A percentile compares a stretch with the other conserved stretches of the same genome.
These are phyloP conservation scores for Trichoderma koningiopsis DNA, from an alignment of 2,329 filamentous ascomycete genomes.

Conservation along the genomic window DNA sequence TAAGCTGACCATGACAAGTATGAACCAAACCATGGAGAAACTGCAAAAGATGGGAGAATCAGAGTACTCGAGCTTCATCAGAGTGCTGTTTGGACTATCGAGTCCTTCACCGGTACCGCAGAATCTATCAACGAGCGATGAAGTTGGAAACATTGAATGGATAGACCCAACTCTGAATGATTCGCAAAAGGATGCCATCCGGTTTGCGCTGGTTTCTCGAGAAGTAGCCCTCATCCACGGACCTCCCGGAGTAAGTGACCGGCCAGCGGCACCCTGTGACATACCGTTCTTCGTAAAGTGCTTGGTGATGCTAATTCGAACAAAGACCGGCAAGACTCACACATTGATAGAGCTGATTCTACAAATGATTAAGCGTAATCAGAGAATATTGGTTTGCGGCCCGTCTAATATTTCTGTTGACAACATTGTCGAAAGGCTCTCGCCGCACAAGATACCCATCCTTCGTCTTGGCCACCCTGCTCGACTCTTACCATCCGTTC, in stretches of 20 bases:
- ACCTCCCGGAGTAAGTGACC: constrained; percentile 70
- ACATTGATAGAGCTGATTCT: constrained; percentile 93
- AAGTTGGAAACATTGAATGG: constrained; percentile 57
- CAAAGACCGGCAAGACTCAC: constrained; percentile 88
- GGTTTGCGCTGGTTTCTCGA: constrained; percentile 79
- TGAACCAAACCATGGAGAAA: constrained; percentile 64
- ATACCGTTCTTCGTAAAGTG: neutral
- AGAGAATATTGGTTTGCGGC: constrained; percentile 86
- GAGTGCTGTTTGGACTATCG: constrained; percentile 63
- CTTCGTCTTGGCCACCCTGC: constrained; percentile 92
- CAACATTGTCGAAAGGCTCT: constrained; percentile 92
- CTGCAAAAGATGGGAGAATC: constrained; percentile 59
- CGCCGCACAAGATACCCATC: constrained; percentile 81
- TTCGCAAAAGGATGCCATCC: constrained; percentile 67
- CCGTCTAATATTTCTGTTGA: constrained; percentile 97
- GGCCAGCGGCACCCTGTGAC: neutral
- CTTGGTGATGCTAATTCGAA: constrained; percentile 12
- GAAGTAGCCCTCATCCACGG: constrained; percentile 93
- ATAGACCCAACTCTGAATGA: constrained; percentile 64
- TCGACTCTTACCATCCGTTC: constrained; percentile 80
- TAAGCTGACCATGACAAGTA: constrained; percentile 43
- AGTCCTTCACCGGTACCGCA: constrained; percentile 52
- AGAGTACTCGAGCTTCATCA: constrained; percentile 61
- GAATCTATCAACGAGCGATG: constrained; percentile 47
- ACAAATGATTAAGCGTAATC: constrained; percentile 75